phyloP scores from a whole-genome alignment of 1,284 basidiomycete species.

The Neotropicomus parvogracilis region DNA sequence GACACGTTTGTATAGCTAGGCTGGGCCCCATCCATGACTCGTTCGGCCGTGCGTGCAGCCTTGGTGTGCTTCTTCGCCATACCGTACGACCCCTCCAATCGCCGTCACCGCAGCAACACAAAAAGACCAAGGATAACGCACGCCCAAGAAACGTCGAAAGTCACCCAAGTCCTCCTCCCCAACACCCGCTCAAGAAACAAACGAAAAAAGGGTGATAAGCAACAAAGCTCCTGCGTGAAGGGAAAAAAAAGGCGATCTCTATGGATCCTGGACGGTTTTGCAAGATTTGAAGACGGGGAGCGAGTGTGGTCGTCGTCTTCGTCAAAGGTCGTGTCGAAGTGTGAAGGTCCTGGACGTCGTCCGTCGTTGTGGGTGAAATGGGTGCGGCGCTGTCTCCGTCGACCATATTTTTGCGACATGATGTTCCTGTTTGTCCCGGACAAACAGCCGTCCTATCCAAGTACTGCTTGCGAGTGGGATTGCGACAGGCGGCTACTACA shows the following conservation, averaged over 20 bases:
- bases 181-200: not conserved
- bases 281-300: slow-evolving; percentile 46
- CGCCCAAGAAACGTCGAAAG: not conserved
- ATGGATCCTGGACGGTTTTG: slow-evolving; percentile 55
- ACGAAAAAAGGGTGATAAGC: not conserved
- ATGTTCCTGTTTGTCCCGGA: slow-evolving; percentile 35
- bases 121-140: slow-evolving; percentile 4
- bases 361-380: slow-evolving; percentile 26
- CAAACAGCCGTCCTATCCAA: slow-evolving; percentile 25
- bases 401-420: slow-evolving; percentile 38
- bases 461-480: not conserved
- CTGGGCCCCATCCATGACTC: slow-evolving; percentile 2
- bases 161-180: not conserved
- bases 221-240: not conserved
- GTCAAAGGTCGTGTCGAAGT: slow-evolving; percentile 6
- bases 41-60: not conserved
- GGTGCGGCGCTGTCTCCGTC: slow-evolving; percentile 24
- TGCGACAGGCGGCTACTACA: not conserved
- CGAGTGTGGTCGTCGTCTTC: slow-evolving; percentile 1
- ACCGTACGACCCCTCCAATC: not conserved
- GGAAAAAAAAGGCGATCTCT: slow-evolving; percentile 45
- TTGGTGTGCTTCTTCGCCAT: slow-evolving; percentile 23
- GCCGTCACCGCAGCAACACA: slow-evolving; percentile 9
- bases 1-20: slow-evolving; percentile 16
- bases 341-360: not conserved